Conservation (phyloP, 2,329 filamentous ascomycete species). For the Calonectria montana region DNA sequence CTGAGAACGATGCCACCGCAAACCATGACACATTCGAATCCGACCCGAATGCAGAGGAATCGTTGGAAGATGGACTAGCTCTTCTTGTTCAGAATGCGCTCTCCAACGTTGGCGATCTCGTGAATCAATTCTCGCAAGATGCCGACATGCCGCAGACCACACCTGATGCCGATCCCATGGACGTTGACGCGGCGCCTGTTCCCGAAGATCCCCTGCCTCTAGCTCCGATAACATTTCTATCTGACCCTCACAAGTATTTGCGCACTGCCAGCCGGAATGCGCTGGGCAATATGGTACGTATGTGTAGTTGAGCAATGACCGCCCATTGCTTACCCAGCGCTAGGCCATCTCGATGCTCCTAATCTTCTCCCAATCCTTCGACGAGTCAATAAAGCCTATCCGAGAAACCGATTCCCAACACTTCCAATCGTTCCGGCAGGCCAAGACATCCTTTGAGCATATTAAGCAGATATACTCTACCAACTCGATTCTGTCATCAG, state of each 20-base stretch:
- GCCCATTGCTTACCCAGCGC: conserved; percentile 28
- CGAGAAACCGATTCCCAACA: conserved; percentile 49
- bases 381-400: conserved; percentile 49
- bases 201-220: conserved; percentile 42
- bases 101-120: conserved; percentile 52
- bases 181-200: conserved; percentile 45
- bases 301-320: conserved; percentile 20
- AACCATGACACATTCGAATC: conserved; percentile 36
- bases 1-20: conserved; percentile 36
- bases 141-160: conserved; percentile 38
- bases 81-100: conserved; percentile 55
- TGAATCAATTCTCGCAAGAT: conserved; percentile 46
- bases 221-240: conserved; percentile 46
- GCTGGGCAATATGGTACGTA: conserved; percentile 55
- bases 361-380: conserved; percentile 51
- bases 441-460: conserved; percentile 48
- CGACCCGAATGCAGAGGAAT: conserved; percentile 40
- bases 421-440: conserved; percentile 44
- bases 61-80: conserved; percentile 50
- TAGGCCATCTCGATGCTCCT: conserved; percentile 54
- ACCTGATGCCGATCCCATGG: conserved; percentile 46
- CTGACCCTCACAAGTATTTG: conserved; percentile 52
- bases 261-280: conserved; percentile 52
- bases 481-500: conserved; percentile 47
- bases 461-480: conserved; percentile 49